Evolutionary conservation across 2,329 filamentous ascomycete genomes (phyloP), one percentile per base, ranked within the genome.

Genomic region (Ophiostoma novo-ulmi): DNA sequence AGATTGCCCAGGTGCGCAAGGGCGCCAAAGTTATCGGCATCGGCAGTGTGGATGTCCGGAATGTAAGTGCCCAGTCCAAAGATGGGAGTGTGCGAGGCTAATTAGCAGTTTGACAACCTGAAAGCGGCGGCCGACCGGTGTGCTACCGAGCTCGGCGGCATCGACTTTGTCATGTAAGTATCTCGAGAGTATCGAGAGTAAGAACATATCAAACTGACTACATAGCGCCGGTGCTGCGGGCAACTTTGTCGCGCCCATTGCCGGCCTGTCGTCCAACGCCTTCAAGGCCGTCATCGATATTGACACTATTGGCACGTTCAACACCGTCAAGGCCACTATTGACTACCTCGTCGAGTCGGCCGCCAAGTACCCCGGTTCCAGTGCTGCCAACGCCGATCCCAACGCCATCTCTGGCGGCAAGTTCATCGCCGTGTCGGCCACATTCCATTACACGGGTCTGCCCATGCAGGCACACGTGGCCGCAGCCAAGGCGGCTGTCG

Each of bases 241-340:
- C 72, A 99, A 99, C 80, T 99, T 98, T 80, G 85, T 99, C 31
- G 91, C 93, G 0, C 91, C 94, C 5, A 90, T 98, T 72, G 86
- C 90, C 58, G 90, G 90, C 73, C 86, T 98, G 68, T 93, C 88
- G 58, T 81, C 91, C 71, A 98, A 98, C 78, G 95, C 92, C 3
- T 97, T 99, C 88, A 96, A 94, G 80, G 85, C 92, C 0, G 95
- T 99, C 74, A 94, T 98, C 76, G 95, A 98, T 73, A 99, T 99
- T 77, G 95, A 98, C 78, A 90, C 97, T 2, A 80, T 98, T 48
- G 95, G 95, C 41, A 96, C 92, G 20, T 99, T 91, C 82, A 97
- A 98, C 82, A 97, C 93, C 2, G 85, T 97, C 77, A 98, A 98
- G 81, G 93, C 94, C 3, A 95, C 93, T 0, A 82, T 97, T 44